Conservation (phyloP, 768 basidiomycete genomes). For the Strobilomyces dryophilus region DNA sequence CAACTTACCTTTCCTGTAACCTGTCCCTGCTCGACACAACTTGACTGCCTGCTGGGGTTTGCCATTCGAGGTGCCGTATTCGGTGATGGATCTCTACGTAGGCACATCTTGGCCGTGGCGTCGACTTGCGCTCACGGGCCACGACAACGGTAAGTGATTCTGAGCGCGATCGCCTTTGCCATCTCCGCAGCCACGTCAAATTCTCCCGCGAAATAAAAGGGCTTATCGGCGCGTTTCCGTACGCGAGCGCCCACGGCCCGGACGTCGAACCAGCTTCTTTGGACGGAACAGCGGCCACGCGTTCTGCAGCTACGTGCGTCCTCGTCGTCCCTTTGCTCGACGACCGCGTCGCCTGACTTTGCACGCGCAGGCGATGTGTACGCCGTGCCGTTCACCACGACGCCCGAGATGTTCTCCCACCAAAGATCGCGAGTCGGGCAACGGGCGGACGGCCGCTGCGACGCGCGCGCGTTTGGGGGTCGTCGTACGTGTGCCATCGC, state of each 20-base stretch:
- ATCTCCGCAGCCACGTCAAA: constrained; percentile 53
- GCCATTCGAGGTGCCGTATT: constrained; percentile 61
- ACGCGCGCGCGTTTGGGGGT: constrained; percentile 66
- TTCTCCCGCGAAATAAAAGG: constrained; percentile 41
- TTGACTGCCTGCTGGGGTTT: constrained; percentile 37
- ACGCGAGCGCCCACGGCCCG: constrained; percentile 71
- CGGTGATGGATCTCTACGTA: constrained; percentile 51
- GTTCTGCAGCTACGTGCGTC: constrained; percentile 55
- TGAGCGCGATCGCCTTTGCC: constrained; percentile 60
- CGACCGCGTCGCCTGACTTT: neutral
- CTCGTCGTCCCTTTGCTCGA: neutral
- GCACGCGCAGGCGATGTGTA: constrained; percentile 56
- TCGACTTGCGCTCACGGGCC: neutral
- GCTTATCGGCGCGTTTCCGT: constrained; percentile 72
- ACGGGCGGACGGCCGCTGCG: constrained; percentile 56
- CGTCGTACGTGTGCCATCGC: constrained; percentile 42
- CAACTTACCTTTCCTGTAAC: constrained; percentile 48
- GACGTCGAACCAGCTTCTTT: constrained; percentile 59
- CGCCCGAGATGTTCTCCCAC: constrained; percentile 70
- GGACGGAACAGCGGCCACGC: constrained; percentile 79
- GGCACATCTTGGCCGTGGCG: constrained; percentile 5
- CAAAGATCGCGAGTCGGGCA: constrained; percentile 71
- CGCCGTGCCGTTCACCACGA: constrained; percentile 66
- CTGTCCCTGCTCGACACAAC: neutral
- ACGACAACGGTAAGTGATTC: constrained; percentile 55